A percentile compares a stretch with the other conserved stretches of the same genome.
Evolutionary conservation across 2,329 filamentous ascomycete genomes (phyloP).

Genomic region (Aspergillus quadricinctus): DNA sequence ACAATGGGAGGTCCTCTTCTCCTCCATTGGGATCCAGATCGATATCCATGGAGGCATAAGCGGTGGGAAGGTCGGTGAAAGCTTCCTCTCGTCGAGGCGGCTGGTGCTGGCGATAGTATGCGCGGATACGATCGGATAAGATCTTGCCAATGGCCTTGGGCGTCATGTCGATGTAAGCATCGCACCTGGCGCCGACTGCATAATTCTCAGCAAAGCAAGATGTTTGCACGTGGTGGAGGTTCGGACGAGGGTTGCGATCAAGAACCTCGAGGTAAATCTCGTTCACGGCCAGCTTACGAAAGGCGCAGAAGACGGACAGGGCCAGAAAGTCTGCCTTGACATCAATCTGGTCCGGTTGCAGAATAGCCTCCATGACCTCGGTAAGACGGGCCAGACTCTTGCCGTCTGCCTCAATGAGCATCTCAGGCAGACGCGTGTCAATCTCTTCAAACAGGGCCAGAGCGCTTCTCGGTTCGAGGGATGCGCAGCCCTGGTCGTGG

Average conservation of each 20-base stretch:
- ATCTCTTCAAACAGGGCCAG: conserved; percentile 38
- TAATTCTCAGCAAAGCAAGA: conserved; percentile 62
- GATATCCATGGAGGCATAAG: conserved; percentile 51
- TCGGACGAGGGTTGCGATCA: conserved; percentile 59
- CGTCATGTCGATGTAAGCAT: conserved; percentile 57
- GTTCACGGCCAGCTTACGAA: conserved; percentile 54
- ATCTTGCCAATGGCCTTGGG: conserved; percentile 47
- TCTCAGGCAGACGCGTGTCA: conserved; percentile 23
- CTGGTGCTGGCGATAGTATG: conserved; percentile 42
- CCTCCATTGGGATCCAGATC: conserved; percentile 47
- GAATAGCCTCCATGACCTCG: conserved; percentile 31
- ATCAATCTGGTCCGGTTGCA: conserved; percentile 35
- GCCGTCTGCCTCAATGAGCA: conserved; percentile 23
- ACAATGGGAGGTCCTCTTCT: conserved; percentile 35
- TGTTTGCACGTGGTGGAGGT: conserved; percentile 58
- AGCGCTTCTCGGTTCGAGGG: conserved; percentile 30
- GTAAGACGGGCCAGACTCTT: conserved; percentile 36
- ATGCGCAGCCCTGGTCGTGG: conserved; percentile 32
- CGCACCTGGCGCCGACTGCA: conserved; percentile 59
- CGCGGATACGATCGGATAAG: conserved; percentile 39
- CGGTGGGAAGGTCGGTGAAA: conserved; percentile 46
- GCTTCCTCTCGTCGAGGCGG: conserved; percentile 49
- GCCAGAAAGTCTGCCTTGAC: conserved; percentile 52
- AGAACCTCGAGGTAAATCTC: conserved; percentile 61
- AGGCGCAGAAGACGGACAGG: conserved; percentile 55